Evolutionary conservation across 1,284 basidiomycete genomes (phyloP), one percentile per base, ranked within the genome.

Genomic region (Sanghuangporus weigelae): DNA sequence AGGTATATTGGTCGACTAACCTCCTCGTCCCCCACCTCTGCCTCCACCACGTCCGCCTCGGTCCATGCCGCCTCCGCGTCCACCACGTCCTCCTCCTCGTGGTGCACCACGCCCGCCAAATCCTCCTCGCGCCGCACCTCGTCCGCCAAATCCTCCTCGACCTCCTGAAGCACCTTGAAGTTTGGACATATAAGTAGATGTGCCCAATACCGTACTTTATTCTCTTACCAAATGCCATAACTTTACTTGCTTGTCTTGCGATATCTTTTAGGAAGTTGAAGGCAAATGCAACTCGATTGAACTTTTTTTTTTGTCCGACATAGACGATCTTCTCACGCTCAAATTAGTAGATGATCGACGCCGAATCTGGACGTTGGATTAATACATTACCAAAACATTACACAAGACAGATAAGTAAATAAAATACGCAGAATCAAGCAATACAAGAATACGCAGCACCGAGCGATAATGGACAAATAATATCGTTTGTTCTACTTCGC

Each of bases 121-220:
- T 31, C 70, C 70, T 63, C 75, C 71, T 40, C 59, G 59, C 11
- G 53, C 64, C 21, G 64, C 63, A 44, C 53, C 23, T 31, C 69
- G 49, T 21, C 69, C 67, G 48, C 75, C 73, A 57, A 71, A 71
- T 60, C 76, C 76, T 67, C 79, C 78, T 35, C 78, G 71, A 38
- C 81, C 80, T 67, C 79, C 78, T 64, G 78, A 76, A 55, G 76
- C 81, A 64, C 83, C 84, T 74, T 61, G 57, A 1, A 36, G 23
- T 31, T 55, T 49, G 16, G 48, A 35, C 8, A 23, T 12, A 14
- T 31, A 8, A 56, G 40, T 44, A 21, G 11, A 38, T 38, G 16
- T 55, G 36, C 21, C 10, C 38, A 19, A 38, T 21, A 48, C 40
- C 3, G 46, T 2, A 38, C n/a, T 40, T 48, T 8, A 16, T 11